Evolutionary conservation across 108 stramenopile species (phyloP), one percentile per base, ranked within the genome.

Genomic region (Fragilariopsis cylindrus): DNA sequence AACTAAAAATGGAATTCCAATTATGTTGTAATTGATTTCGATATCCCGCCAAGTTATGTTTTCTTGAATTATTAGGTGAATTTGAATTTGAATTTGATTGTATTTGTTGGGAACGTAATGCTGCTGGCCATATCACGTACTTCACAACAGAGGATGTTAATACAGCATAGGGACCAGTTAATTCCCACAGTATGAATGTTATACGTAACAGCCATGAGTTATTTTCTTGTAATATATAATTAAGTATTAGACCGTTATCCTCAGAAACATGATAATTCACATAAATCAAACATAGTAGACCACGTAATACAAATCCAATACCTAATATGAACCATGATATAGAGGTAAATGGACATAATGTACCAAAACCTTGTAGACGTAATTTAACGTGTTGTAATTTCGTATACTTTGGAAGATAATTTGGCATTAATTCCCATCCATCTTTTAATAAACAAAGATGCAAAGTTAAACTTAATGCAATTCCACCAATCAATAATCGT

Each of bases 271-370:
- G 16, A 42, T 45, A 6, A 6, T 21, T 21, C 5, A n/a, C 21
- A n/a, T 42, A 67, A 45, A 45, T 58, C 8, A 88, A 52, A 5
- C 87, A 85, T 41, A 89, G 80, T 45, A 76, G 57, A 6, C 87
- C 89, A 53, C 74, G 70, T 13, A 89, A 57, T 41, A 87, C 50
- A 78, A 91, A 91, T 30, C 73, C 76, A 2, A 76, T 8, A n/a
- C 88, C 91, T 9, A 94, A 75, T 42, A 92, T 42, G 68, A 88
- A 84, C 90, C 91, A 92, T 9, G 81, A 76, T 87, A 86, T 88
- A 8, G 86, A 82, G 2, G 91, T 95, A 65, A 87, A 92, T 21
- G 89, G 88, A 16, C 74, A 82, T 48, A 89, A 73, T 3, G 87
- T 90, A 30, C 66, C 73, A 19, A 68, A 16, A 0, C 80, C 82